These are phyloP conservation scores for Rachicladosporium sp. DNA, from an alignment of 2,329 filamentous ascomycete species.

Conservation along the genomic window DNA sequence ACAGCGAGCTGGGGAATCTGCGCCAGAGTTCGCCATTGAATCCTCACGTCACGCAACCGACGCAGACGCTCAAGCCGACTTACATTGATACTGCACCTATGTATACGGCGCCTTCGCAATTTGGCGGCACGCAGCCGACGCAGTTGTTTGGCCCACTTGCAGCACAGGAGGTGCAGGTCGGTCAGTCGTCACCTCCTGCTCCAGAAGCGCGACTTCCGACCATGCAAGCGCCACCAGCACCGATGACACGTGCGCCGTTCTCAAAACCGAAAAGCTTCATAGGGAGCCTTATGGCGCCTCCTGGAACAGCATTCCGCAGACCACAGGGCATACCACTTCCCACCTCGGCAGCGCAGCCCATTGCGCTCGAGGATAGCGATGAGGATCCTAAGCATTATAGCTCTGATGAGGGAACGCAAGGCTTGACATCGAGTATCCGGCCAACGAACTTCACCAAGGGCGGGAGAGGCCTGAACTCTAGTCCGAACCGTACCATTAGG, in stretches of 20 bases:
- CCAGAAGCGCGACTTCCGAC: slow-evolving; percentile 16
- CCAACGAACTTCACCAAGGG: slow-evolving; percentile 44
- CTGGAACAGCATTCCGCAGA: slow-evolving; percentile 56
- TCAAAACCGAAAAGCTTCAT: slow-evolving; percentile 30
- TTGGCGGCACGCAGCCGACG: neutral
- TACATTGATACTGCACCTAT: neutral
- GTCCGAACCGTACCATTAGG: slow-evolving; percentile 13
- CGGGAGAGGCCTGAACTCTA: slow-evolving; percentile 20
- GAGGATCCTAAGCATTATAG: no score
- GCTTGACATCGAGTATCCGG: slow-evolving; percentile 44
- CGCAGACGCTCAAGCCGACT: slow-evolving; percentile 37
- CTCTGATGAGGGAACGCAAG: slow-evolving; percentile 22
- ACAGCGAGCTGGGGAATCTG: slow-evolving; percentile 2
- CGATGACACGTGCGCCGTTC: slow-evolving; percentile 13
- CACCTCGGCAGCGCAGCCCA: slow-evolving; percentile 11
- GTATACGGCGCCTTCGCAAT: slow-evolving; percentile 14
- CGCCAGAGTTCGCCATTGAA: slow-evolving; percentile 3
- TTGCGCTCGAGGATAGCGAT: slow-evolving; percentile 7
- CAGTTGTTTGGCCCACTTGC: slow-evolving; percentile 5
- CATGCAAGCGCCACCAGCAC: slow-evolving; percentile 17
- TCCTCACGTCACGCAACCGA: slow-evolving; percentile 43
- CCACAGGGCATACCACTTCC: slow-evolving; percentile 17
- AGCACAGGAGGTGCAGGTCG: slow-evolving; percentile 55
- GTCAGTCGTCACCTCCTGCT: slow-evolving; percentile 66
- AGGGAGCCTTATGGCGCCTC: slow-evolving; percentile 58